Percentiles rank a stretch among this genome's conserved stretches.
These are phyloP conservation scores for Trichoderma breve DNA, from an alignment of 2,329 filamentous ascomycete species.

Conservation along the genomic window DNA sequence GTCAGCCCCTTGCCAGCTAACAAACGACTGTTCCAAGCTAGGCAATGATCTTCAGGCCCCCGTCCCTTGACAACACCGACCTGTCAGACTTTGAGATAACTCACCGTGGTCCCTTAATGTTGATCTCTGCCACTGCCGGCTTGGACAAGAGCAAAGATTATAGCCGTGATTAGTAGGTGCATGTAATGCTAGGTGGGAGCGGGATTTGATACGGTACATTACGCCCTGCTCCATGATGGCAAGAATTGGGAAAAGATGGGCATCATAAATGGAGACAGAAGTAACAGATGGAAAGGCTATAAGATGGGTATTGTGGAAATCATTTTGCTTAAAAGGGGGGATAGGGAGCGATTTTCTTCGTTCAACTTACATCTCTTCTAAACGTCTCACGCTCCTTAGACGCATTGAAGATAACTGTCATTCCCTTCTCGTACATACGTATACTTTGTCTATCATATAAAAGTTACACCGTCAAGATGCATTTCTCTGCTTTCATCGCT, in stretches of 20 bases:
- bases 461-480: constrained; percentile 2
- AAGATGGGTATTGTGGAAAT: not conserved
- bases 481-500: constrained; percentile 7
- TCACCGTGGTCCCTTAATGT: not conserved
- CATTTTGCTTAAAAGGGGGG: not conserved
- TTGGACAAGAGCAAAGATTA: not conserved
- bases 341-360: not conserved
- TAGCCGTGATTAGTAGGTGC: not conserved
- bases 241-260: not conserved
- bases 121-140: not conserved
- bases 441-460: not conserved
- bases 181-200: not conserved
- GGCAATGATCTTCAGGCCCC: constrained; percentile 12
- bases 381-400: not conserved
- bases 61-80: not conserved
- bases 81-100: not conserved
- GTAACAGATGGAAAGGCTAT: not conserved
- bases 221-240: not conserved
- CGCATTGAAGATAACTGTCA: not conserved
- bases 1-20: not conserved
- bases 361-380: not conserved
- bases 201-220: not conserved
- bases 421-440: not conserved
- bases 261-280: not conserved
- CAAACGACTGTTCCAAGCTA: not conserved